Percentiles rank a stretch among this genome's conserved stretches.
Evolutionary conservation across 352 stramenopile species (phyloP).

Genomic region (Globisporangium nagaii): DNA sequence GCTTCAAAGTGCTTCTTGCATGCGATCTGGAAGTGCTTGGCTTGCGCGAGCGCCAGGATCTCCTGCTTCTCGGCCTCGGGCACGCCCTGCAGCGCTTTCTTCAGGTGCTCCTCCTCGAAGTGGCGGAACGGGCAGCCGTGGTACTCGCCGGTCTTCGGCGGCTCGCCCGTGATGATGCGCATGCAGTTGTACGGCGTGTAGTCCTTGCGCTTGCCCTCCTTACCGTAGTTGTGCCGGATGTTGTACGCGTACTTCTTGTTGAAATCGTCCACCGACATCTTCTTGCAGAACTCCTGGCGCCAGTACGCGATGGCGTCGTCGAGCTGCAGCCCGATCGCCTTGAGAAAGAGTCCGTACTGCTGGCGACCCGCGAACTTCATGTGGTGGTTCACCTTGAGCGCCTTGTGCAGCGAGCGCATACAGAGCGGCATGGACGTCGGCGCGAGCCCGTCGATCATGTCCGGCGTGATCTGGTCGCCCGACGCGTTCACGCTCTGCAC

Average conservation of each 20-base stretch:
- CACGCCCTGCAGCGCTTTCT: slow-evolving; percentile 78
- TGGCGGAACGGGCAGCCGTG: slow-evolving; percentile 98
- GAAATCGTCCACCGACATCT: slow-evolving; percentile 96
- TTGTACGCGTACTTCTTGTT: slow-evolving; percentile 99
- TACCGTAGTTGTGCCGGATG: slow-evolving; percentile 99
- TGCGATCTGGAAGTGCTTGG: slow-evolving; percentile 96
- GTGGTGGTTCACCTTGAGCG: slow-evolving; percentile 93
- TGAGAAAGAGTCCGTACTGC: slow-evolving; percentile 99
- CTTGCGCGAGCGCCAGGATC: slow-evolving; percentile 90
- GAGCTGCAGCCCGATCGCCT: slow-evolving; percentile 94
- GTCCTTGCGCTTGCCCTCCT: slow-evolving; percentile 97
- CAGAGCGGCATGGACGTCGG: slow-evolving; percentile 95
- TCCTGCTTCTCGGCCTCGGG: slow-evolving; percentile 85
- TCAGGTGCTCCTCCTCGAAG: slow-evolving; percentile 92
- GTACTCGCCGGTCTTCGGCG: slow-evolving; percentile 91
- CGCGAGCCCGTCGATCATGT: slow-evolving; percentile 90
- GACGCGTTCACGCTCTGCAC: slow-evolving; percentile 23
- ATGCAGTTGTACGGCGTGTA: slow-evolving; percentile 96
- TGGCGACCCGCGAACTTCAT: slow-evolving; percentile 96
- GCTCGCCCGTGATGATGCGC: slow-evolving; percentile 96
- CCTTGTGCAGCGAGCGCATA: slow-evolving; percentile 95
- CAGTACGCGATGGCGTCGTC: slow-evolving; percentile 97
- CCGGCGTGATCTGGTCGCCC: slow-evolving; percentile 72
- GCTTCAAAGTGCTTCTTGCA: slow-evolving; percentile 98
- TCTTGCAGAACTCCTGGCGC: slow-evolving; percentile 91